These are phyloP conservation scores for Vaccinium macrocarpon DNA, from an alignment of 148 eudicot species.

Conservation along the genomic window DNA sequence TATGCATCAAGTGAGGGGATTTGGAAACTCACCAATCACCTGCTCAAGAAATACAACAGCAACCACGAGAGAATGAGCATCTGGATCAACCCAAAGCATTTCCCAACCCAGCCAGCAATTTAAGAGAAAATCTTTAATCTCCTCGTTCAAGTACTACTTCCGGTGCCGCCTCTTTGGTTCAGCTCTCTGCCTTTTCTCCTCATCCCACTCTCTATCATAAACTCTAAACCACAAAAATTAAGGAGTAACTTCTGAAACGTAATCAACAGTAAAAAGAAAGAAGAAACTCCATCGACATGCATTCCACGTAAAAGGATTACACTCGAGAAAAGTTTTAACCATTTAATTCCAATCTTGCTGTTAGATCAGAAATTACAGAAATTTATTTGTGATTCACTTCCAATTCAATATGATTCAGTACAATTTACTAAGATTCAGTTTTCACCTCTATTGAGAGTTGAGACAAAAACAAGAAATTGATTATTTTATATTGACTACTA, in stretches of 20 bases:
- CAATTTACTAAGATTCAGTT: neutral
- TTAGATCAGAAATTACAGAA: neutral
- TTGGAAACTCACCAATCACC: neutral
- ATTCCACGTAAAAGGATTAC: neutral
- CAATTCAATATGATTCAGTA: no score
- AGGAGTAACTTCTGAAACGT: slow-evolving; percentile 31
- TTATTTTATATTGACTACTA: neutral
- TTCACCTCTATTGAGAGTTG: neutral
- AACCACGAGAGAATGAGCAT: neutral
- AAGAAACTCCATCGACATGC: neutral
- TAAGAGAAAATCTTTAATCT: neutral
- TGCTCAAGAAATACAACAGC: slow-evolving; percentile 7
- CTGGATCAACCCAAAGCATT: neutral
- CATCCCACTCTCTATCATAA: slow-evolving; percentile 96
- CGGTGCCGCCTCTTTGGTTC: slow-evolving; percentile 93
- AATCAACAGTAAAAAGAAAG: neutral
- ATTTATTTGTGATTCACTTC: neutral
- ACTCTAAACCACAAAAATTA: slow-evolving; percentile 49
- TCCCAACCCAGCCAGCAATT: neutral
- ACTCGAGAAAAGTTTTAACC: neutral
- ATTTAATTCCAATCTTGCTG: no score
- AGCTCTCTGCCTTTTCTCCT: slow-evolving; percentile 89
- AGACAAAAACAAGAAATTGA: neutral
- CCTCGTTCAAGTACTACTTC: slow-evolving; percentile 35
- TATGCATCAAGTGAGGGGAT: neutral